Evolutionary conservation across 495 filamentous ascomycete genomes (phyloP), one percentile per base, ranked within the genome.

Genomic region (Amniculicola lignicola): DNA sequence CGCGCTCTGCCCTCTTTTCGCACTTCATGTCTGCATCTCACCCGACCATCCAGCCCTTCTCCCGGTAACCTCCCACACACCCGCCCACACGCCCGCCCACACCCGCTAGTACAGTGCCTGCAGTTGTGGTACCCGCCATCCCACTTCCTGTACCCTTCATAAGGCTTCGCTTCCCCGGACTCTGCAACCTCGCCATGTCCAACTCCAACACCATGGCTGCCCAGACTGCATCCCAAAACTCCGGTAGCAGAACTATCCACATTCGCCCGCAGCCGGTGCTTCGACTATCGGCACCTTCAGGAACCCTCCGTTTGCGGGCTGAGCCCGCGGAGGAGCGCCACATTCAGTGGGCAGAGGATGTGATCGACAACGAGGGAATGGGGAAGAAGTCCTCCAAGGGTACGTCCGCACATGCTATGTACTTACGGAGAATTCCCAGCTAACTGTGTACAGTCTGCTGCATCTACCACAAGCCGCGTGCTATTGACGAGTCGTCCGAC

Each of bases 341-440:
- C 53, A 91, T 98, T 40, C 79, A 84, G 72, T 99, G 93, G 93
- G 89, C 87, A 7, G 87, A 89, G 62, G 88, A 91, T 69, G 92
- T 96, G 4, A 74, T 99, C 5, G 90, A 99, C 73, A 99, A 99
- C 64, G 93, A 99, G 70, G 91, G 91, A 3, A 78, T 97, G 70
- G 90, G 90, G 4, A 87, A 85, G 71, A 99, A 97, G 74, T 88
- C 80, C 37, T 92, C 87, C 0, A 99, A 99, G 85, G 90, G 91
- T 90, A 67, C 35, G 64, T 61, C 10, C 22, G 14, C 1, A 1
- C 18, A 28, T 36, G 3, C 5, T 27, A 11, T n/a, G n/a, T n/a
- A 22, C n/a, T 28, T 42, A n/a, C 6, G 33, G 7, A 14, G 19
- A n/a, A 23, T 9, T 40, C 29, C 18, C 21, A 29, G 16, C 51